Evolutionary conservation across 768 basidiomycete genomes (phyloP).

Genomic region (Phaffia tasmanica): DNA sequence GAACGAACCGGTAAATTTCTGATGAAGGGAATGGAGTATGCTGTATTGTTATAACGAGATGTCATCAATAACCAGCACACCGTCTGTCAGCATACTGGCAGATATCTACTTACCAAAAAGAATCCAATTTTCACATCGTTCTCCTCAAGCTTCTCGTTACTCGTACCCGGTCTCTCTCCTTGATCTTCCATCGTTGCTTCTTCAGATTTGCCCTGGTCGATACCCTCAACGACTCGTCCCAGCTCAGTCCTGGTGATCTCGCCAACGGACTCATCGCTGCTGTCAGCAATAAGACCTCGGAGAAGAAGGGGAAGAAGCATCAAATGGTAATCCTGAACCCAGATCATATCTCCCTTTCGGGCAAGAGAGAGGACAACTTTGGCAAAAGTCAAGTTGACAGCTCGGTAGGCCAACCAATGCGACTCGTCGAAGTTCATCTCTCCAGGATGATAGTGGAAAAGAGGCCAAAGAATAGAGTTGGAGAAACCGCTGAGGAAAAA

Average conservation of each 20-base stretch:
- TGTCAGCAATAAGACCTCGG: constrained; percentile 56
- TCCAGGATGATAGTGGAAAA: constrained; percentile 98
- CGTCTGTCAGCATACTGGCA: background rate
- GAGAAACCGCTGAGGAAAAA: constrained; percentile 77
- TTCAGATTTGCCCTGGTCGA: constrained; percentile 6
- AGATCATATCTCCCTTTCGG: constrained; percentile 82
- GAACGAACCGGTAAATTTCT: constrained; percentile 24
- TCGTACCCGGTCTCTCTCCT: constrained; percentile 17
- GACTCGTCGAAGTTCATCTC: constrained; percentile 99
- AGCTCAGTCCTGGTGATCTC: constrained; percentile 17
- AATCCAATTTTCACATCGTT: constrained; percentile 74
- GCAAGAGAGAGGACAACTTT: constrained; percentile 72
- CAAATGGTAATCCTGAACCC: constrained; percentile 97
- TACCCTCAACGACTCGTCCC: constrained; percentile 22
- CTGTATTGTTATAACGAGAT: background rate
- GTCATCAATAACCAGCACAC: background rate
- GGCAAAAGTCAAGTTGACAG: constrained; percentile 90
- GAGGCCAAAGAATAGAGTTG: constrained; percentile 97
- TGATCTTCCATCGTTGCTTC: constrained; percentile 17
- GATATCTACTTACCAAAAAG: constrained; percentile 61
- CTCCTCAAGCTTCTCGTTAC: constrained; percentile 15
- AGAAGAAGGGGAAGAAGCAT: constrained; percentile 96
- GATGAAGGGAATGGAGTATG: constrained; percentile 27
- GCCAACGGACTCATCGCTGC: constrained; percentile 25
- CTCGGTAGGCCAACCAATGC: constrained; percentile 94